Percentiles rank a stretch among this genome's conserved stretches.
phyloP scores from a whole-genome alignment of 1,284 basidiomycete species.

The Puccinia sorghi region DNA sequence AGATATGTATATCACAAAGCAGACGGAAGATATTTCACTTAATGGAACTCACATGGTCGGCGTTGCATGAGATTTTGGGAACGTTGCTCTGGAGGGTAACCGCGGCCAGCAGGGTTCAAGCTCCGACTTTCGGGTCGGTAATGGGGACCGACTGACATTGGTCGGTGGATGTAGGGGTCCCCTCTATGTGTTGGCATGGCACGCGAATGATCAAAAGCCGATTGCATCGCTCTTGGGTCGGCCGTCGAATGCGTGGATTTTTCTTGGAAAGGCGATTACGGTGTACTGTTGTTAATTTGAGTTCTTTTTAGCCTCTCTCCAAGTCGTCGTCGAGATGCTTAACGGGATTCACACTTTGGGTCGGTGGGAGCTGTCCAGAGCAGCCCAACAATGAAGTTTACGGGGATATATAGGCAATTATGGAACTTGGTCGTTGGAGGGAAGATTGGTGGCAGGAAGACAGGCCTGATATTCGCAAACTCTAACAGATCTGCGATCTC shows the following conservation, averaged over 20 bases:
- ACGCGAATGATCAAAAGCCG: not conserved
- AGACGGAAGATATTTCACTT: not conserved
- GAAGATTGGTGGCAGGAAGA: not conserved
- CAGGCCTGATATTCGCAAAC: not conserved
- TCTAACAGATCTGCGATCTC: not conserved
- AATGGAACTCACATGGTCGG: conserved; percentile 25
- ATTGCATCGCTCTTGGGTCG: not conserved
- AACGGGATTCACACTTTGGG: not conserved
- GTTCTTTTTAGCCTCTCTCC: not conserved
- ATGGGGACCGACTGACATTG: conserved; percentile 17
- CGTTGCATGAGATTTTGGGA: not conserved
- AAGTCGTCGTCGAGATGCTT: conserved; percentile 5
- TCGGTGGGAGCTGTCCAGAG: not conserved
- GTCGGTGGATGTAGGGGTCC: not conserved
- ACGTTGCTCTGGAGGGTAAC: conserved; percentile 11
- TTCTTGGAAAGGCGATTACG: not conserved
- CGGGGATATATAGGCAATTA: not conserved
- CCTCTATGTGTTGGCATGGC: conserved; percentile 26
- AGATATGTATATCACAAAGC: not conserved
- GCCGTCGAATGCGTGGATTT: not conserved
- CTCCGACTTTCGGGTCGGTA: conserved; percentile 20
- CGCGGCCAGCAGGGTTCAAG: conserved; percentile 4
- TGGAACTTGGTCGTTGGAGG: conserved; percentile 4
- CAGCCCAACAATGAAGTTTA: not conserved
- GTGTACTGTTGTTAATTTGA: too few species aligned